phyloP scores from a whole-genome alignment of 345 rosid genomes.

The Cardiospermum halicacabum region DNA sequence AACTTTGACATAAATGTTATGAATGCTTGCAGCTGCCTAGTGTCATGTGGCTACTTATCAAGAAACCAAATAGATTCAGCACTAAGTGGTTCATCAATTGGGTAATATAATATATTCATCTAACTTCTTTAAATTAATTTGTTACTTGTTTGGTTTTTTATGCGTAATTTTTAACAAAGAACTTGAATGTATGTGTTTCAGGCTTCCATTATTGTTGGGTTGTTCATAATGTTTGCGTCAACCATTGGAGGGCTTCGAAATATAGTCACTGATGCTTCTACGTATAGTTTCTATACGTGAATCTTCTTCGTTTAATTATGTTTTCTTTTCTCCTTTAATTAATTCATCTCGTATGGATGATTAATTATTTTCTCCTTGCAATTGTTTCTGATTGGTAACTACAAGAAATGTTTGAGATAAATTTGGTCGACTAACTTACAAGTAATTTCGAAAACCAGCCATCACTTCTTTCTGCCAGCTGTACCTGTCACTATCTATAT shows the following conservation, averaged over 20 bases:
- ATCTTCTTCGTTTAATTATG: not conserved
- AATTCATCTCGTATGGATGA: no score
- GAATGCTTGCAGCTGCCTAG: slow-evolving; percentile 78
- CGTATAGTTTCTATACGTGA: slow-evolving; percentile 73
- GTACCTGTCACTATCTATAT: no score
- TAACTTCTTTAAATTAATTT: not conserved
- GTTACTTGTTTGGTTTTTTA: not conserved
- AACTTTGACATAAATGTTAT: no score
- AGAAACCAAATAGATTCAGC: slow-evolving; percentile 79
- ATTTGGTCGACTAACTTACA: no score
- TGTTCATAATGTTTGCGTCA: slow-evolving; percentile 83
- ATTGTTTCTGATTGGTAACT: no score
- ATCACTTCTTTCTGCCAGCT: no score
- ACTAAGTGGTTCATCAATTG: slow-evolving; percentile 76
- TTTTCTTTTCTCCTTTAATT: no score
- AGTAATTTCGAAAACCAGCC: no score
- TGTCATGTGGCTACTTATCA: slow-evolving; percentile 84
- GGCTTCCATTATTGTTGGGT: slow-evolving; percentile 57
- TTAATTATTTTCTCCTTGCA: no score
- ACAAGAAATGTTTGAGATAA: no score
- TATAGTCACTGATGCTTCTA: slow-evolving; percentile 70
- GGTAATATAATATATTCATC: slow-evolving; percentile 39
- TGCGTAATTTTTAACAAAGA: not conserved
- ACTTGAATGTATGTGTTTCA: slow-evolving; percentile 23
- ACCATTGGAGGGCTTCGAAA: slow-evolving; percentile 90